Evolutionary conservation across 768 basidiomycete species (phyloP), one percentile per base, ranked within the genome.

Genomic region (Serendipita sp.): DNA sequence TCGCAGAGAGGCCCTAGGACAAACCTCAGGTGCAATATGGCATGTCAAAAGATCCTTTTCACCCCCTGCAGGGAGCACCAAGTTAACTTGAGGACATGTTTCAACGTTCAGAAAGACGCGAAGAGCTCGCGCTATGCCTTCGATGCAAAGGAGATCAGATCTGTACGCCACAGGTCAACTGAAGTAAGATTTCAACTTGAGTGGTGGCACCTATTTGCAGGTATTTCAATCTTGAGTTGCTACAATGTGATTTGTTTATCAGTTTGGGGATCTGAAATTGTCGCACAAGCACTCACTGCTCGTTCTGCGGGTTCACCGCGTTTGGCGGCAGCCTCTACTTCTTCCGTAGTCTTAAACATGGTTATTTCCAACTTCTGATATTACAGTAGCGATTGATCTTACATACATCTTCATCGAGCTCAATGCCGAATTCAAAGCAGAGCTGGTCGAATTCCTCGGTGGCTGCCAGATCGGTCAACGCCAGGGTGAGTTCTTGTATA

Each of bases 191-290:
- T 38, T 38, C 5, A 14, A 38, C 14, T 38, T 38, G 34, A 38
- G 34, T 14, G 34, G 42, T 64, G 68, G 63, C 63, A 82, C 92
- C 93, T 85, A 73, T 99, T 99, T n/a, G 96, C 96, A 48, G 96
- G 94, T 45, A 97, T 81, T 74, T 99, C 96, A 68, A 99, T 96
- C 80, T 98, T 99, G 68, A 99, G 77, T 89, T 96, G 91, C 85
- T 97, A 69, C 17, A 66, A 65, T 41, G n/a, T 68, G 66, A 48
- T 64, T 65, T 2, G 62, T 61, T 13, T 58, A 42, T 2, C n/a
- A n/a, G n/a, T n/a, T n/a, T n/a, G n/a, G n/a, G n/a, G 61, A 33
- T 3, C 11, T 22, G 26, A 20, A 51, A 28, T 60, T 33, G 42
- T 42, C 28, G 44, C 61, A 20, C 30, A 45, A 30, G 17, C 33